These are phyloP conservation scores for Colletotrichum sp. DNA, from an alignment of 2,329 filamentous ascomycete genomes.

Conservation along the genomic window DNA sequence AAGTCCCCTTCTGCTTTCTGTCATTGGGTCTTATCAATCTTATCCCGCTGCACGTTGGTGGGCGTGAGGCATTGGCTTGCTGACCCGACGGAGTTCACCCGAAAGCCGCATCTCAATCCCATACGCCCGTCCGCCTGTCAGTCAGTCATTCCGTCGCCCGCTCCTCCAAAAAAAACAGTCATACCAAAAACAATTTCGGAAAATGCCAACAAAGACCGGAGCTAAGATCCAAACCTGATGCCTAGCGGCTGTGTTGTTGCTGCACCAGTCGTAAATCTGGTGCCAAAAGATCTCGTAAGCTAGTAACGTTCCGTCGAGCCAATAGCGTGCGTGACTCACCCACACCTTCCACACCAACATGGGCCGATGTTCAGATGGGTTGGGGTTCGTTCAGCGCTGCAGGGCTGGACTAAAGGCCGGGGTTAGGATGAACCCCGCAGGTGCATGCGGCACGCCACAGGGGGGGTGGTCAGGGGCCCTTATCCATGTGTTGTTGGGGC, in stretches of 20 bases:
- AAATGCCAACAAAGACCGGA: background rate
- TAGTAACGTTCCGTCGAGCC: background rate
- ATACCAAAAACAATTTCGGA: background rate
- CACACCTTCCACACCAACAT: background rate
- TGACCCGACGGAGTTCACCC: background rate
- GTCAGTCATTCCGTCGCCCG: background rate
- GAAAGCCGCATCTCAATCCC: background rate
- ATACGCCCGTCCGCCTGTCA: background rate
- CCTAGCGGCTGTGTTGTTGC: background rate
- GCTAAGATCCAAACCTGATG: background rate
- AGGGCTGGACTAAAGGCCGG: background rate
- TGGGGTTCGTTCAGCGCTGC: background rate
- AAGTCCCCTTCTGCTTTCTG: background rate
- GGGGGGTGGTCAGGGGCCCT: background rate
- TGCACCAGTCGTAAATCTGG: background rate
- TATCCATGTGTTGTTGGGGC: background rate
- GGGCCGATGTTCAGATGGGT: background rate
- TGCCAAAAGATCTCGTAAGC: background rate
- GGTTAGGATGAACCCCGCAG: background rate
- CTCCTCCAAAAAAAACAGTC: background rate
- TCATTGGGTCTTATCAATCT: background rate
- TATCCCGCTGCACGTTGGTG: background rate
- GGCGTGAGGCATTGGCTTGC: background rate
- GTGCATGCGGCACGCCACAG: background rate
- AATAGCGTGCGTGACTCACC: background rate